phyloP scores from a whole-genome alignment of 495 filamentous ascomycete species.

The Neurospora sp. region DNA sequence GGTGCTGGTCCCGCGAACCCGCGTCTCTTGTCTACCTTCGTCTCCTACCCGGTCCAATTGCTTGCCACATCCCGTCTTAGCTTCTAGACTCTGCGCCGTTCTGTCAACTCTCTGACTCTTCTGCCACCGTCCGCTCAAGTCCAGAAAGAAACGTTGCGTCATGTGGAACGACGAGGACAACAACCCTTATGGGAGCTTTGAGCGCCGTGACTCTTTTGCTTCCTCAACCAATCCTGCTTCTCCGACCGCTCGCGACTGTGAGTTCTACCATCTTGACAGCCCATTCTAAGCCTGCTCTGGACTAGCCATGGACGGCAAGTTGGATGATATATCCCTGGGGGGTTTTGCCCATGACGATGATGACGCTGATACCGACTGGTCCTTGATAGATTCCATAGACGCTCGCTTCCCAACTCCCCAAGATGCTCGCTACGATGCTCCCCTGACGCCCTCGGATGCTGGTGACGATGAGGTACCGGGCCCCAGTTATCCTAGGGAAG shows the following conservation, averaged over 20 bases:
- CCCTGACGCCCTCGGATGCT: constrained; percentile 33
- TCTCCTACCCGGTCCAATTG: not conserved
- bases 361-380: constrained; percentile 29
- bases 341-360: constrained; percentile 15
- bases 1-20: not conserved
- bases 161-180: constrained; percentile 90
- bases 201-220: constrained; percentile 67
- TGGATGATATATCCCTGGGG: constrained; percentile 16
- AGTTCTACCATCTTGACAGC: constrained; percentile 11
- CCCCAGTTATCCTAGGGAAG: constrained; percentile 17
- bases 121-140: not conserved
- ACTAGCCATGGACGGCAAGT: constrained; percentile 5
- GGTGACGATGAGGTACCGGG: constrained; percentile 28
- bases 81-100: not conserved
- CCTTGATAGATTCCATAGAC: constrained; percentile 20
- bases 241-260: constrained; percentile 42
- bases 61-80: not conserved
- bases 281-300: not conserved
- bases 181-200: constrained; percentile 84
- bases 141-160: constrained; percentile 7
- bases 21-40: not conserved
- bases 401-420: not conserved
- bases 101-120: not conserved
- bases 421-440: constrained; percentile 28
- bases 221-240: constrained; percentile 60